These are phyloP conservation scores for Leucocoprinus sp. DNA, from an alignment of 768 basidiomycete species.

Conservation along the genomic window DNA sequence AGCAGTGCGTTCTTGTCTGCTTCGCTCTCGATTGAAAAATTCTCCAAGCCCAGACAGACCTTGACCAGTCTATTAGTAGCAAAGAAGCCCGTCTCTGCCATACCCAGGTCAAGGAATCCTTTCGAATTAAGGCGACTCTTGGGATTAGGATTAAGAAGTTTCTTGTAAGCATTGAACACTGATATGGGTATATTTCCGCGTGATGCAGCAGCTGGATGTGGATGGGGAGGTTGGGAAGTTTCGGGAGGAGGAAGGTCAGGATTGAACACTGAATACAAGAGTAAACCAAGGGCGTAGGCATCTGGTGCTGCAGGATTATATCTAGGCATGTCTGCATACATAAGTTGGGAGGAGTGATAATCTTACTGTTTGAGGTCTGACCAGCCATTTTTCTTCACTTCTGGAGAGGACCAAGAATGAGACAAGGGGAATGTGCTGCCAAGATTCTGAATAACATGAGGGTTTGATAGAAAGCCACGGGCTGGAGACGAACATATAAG, in stretches of 20 bases:
- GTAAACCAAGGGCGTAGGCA: constrained; percentile 80
- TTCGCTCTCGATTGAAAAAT: constrained; percentile 75
- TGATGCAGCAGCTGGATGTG: constrained; percentile 67
- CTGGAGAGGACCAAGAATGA: constrained; percentile 62
- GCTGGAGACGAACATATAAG: constrained; percentile 58
- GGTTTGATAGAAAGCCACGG: background rate
- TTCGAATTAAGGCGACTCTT: constrained; percentile 71
- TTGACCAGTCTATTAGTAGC: constrained; percentile 72
- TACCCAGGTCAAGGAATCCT: constrained; percentile 73
- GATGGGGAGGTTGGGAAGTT: constrained; percentile 63
- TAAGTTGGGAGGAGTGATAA: background rate
- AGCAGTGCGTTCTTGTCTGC: constrained; percentile 69
- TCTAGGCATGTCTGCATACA: constrained; percentile 20
- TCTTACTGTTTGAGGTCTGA: constrained; percentile 71
- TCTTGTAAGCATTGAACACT: constrained; percentile 78
- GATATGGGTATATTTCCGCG: constrained; percentile 68
- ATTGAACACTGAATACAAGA: constrained; percentile 85
- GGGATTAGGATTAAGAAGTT: constrained; percentile 83
- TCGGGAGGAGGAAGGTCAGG: constrained; percentile 65
- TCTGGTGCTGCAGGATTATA: constrained; percentile 61
- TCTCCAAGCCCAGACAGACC: constrained; percentile 78
- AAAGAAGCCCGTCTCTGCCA: constrained; percentile 80
- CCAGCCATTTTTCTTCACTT: constrained; percentile 87
- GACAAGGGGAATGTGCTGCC: constrained; percentile 57
- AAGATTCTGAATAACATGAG: constrained; percentile 41